Evolutionary conservation across 768 basidiomycete genomes (phyloP).

Genomic region (Steccherinum ochraceum): DNA sequence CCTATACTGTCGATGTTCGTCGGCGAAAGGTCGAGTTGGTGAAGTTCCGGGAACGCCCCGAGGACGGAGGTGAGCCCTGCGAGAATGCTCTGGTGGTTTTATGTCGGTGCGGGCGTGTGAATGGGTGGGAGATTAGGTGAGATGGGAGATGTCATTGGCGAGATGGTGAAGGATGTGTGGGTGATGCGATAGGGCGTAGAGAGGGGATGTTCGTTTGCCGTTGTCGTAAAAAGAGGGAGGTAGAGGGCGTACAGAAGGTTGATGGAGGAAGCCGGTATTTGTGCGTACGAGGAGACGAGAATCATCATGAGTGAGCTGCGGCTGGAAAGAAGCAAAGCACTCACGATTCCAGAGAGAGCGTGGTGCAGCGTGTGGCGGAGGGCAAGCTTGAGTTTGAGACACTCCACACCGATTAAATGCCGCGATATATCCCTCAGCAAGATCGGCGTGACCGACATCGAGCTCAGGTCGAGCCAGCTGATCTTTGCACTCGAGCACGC

Average conservation of each 20-base stretch:
- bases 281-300: not conserved
- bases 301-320: not conserved
- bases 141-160: not conserved
- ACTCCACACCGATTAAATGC: slow-evolving; percentile 43
- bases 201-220: no score
- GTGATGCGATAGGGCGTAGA: no score
- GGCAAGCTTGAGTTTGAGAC: slow-evolving; percentile 50
- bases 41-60: slow-evolving; percentile 40
- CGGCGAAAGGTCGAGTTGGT: slow-evolving; percentile 54
- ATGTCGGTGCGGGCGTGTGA: slow-evolving; percentile 3
- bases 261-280: not conserved
- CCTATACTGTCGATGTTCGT: slow-evolving; percentile 44
- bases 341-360: slow-evolving; percentile 59
- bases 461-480: slow-evolving; percentile 50
- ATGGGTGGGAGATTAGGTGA: not conserved
- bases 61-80: slow-evolving; percentile 55
- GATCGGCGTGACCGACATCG: slow-evolving; percentile 51
- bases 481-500: slow-evolving; percentile 42
- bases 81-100: slow-evolving; percentile 39
- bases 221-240: not conserved
- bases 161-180: no score
- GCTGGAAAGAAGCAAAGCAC: slow-evolving; percentile 16
- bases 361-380: slow-evolving; percentile 62
- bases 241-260: not conserved
- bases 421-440: slow-evolving; percentile 51